Evolutionary conservation across 2,329 filamentous ascomycete species (phyloP).

Genomic region (Pseudopithomyces maydicus): DNA sequence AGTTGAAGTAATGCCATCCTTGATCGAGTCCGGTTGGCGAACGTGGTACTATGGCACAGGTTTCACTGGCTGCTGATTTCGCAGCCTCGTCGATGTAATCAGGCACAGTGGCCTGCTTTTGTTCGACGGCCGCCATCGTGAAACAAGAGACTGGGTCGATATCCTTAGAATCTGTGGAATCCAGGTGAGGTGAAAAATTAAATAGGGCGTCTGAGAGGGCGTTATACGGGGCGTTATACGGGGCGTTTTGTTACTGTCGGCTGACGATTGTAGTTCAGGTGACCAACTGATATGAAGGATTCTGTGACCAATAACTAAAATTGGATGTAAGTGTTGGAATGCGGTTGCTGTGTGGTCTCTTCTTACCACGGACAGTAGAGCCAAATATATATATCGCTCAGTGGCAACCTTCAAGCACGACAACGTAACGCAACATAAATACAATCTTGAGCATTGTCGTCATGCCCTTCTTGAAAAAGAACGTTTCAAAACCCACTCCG

Average conservation of each 20-base stretch:
- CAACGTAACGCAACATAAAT: background rate
- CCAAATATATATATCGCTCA: background rate
- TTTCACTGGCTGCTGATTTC: background rate
- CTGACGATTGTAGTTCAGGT: too few relatives aligned
- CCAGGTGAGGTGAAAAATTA: background rate
- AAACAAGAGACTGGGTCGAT: background rate
- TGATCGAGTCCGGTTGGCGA: background rate
- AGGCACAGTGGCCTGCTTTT: background rate
- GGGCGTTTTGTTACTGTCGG: too few relatives aligned
- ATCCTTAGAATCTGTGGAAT: background rate
- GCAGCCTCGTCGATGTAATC: background rate
- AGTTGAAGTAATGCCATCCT: background rate
- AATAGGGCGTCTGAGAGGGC: background rate
- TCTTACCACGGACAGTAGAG: background rate
- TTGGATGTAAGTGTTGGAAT: background rate
- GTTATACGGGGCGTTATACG: background rate
- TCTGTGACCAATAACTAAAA: background rate
- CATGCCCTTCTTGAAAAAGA: background rate
- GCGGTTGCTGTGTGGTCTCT: background rate
- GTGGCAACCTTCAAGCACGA: background rate
- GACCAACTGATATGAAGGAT: too few relatives aligned
- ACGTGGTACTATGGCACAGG: background rate
- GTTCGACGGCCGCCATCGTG: background rate
- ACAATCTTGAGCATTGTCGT: background rate
- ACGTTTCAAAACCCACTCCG: background rate